Conservation (phyloP, 1,139 yeast genomes). For the Debaryomyces coudertii region DNA sequence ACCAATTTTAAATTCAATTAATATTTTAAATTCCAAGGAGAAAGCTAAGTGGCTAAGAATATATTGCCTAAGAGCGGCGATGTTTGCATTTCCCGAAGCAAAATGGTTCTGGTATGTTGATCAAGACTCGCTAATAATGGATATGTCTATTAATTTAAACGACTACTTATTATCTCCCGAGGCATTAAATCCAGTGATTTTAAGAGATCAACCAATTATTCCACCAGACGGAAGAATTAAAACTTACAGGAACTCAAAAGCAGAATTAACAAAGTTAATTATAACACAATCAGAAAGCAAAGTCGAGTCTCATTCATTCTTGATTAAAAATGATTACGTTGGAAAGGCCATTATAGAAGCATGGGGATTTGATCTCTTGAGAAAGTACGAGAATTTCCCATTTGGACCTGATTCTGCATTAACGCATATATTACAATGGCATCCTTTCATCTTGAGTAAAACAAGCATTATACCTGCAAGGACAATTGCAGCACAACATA, state of each 20-base stretch:
- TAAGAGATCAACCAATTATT: constrained; percentile 68
- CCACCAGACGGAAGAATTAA: constrained; percentile 70
- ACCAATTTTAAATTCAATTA: constrained; percentile 54
- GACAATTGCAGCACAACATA: constrained; percentile 39
- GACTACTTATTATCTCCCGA: constrained; percentile 60
- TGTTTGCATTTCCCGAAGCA: constrained; percentile 83
- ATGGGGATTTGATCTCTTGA: constrained; percentile 73
- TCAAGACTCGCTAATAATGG: constrained; percentile 72
- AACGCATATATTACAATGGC: constrained; percentile 91
- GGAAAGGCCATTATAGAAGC: constrained; percentile 72
- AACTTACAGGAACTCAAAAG: constrained; percentile 64
- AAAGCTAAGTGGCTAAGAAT: constrained; percentile 62
- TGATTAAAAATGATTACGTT: constrained; percentile 63
- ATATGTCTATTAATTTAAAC: constrained; percentile 57
- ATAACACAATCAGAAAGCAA: constrained; percentile 67
- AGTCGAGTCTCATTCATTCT: constrained; percentile 68
- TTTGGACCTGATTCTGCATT: constrained; percentile 66
- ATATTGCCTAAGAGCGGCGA: constrained; percentile 71
- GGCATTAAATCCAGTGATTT: constrained; percentile 58
- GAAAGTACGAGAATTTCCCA: constrained; percentile 65
- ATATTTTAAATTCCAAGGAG: constrained; percentile 37
- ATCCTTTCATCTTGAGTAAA: constrained; percentile 72
- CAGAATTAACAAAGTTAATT: constrained; percentile 58
- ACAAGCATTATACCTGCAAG: constrained; percentile 70
- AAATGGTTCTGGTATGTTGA: constrained; percentile 86